These are phyloP conservation scores for Sporothrix pallida DNA, from an alignment of 2,329 filamentous ascomycete genomes.

Conservation along the genomic window DNA sequence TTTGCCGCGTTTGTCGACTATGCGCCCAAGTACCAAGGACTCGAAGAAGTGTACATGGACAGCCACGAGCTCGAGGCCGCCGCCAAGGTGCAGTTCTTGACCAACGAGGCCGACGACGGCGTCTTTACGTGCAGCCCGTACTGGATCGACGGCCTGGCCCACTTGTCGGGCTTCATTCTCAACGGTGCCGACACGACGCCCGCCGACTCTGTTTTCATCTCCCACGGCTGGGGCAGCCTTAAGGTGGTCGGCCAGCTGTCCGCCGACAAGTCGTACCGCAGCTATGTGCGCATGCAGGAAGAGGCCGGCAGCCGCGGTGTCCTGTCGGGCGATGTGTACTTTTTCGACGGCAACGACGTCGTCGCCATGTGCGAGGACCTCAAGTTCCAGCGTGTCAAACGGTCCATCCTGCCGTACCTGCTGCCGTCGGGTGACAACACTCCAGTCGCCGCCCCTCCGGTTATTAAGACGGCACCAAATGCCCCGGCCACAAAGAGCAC, in stretches of 20 bases:
- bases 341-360: conserved; percentile 57
- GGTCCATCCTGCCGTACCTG: conserved; percentile 39
- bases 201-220: conserved; percentile 65
- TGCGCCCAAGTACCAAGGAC: conserved; percentile 58
- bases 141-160: conserved; percentile 64
- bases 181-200: conserved; percentile 59
- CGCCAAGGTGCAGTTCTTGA: conserved; percentile 54
- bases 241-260: conserved; percentile 56
- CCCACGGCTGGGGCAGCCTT: conserved; percentile 64
- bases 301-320: conserved; percentile 56
- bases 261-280: conserved; percentile 56
- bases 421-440: not conserved
- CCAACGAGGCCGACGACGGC: conserved; percentile 53
- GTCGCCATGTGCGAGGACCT: conserved; percentile 41
- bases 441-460: not conserved
- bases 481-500: too few species aligned
- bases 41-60: conserved; percentile 63
- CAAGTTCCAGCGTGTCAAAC: conserved; percentile 35
- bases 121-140: conserved; percentile 61
- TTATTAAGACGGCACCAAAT: not conserved
- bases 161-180: conserved; percentile 66
- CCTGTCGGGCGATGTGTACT: conserved; percentile 59
- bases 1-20: conserved; percentile 64
- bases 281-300: conserved; percentile 64
- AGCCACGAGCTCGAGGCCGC: conserved; percentile 53